These are phyloP conservation scores for Polyporus arcularius DNA, from an alignment of 768 basidiomycete species.

Conservation along the genomic window DNA sequence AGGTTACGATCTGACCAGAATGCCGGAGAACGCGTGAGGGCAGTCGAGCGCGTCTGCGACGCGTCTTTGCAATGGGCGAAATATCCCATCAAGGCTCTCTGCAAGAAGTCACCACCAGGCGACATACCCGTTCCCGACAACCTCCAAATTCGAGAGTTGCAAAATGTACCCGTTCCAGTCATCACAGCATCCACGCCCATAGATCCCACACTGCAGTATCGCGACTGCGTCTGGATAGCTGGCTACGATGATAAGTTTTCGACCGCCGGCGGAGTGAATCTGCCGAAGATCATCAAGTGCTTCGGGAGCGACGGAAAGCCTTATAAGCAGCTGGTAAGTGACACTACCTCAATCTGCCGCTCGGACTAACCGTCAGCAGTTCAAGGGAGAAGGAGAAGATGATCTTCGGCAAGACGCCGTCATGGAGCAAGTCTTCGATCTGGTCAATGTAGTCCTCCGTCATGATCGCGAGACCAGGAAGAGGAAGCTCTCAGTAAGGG, in stretches of 20 bases:
- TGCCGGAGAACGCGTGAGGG: conserved; percentile 42
- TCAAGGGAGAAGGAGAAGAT: conserved; percentile 89
- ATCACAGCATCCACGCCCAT: conserved; percentile 72
- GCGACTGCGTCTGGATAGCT: conserved; percentile 66
- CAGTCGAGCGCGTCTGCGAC: conserved; percentile 60
- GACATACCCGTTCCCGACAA: conserved; percentile 44
- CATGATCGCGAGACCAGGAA: conserved; percentile 75
- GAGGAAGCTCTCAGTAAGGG: conserved; percentile 73
- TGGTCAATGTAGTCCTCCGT: conserved; percentile 78
- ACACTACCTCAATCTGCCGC: background rate
- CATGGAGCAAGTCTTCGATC: conserved; percentile 96
- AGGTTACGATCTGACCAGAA: conserved; percentile 47
- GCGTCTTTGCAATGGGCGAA: conserved; percentile 78
- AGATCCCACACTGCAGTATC: conserved; percentile 70
- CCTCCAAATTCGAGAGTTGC: conserved; percentile 49
- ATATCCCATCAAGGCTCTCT: conserved; percentile 45
- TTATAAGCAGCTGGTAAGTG: conserved; percentile 80
- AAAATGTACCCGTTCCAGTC: conserved; percentile 73
- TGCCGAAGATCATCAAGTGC: conserved; percentile 81
- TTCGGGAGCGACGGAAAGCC: conserved; percentile 61
- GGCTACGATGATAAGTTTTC: conserved; percentile 59
- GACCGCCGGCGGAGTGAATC: conserved; percentile 75
- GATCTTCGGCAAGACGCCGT: conserved; percentile 97
- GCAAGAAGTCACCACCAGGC: conserved; percentile 24
- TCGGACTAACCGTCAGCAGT: conserved; percentile 46